phyloP scores from a whole-genome alignment of 1,284 basidiomycete genomes.

The Fomitopsis palustris region DNA sequence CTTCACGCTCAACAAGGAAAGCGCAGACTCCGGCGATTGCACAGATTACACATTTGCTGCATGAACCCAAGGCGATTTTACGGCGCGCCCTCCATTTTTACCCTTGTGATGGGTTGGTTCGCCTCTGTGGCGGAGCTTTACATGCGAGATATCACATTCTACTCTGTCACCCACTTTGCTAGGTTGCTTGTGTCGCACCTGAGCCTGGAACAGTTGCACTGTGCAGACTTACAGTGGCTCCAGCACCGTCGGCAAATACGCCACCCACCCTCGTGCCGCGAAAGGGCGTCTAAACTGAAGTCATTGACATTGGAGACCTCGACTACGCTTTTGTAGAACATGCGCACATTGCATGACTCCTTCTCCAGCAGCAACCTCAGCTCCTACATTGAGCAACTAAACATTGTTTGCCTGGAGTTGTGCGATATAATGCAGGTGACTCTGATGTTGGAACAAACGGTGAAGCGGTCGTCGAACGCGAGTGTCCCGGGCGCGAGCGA shows the following conservation, averaged over 20 bases:
- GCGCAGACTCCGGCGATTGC: background rate
- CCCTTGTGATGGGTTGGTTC: background rate
- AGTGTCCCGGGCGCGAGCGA: too few relatives aligned
- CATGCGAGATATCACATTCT: background rate
- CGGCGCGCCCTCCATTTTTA: background rate
- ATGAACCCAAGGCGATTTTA: background rate
- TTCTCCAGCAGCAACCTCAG: background rate
- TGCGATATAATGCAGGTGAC: background rate
- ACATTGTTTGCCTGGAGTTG: background rate
- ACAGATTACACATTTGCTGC: background rate
- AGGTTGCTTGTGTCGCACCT: background rate
- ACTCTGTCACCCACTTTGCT: background rate
- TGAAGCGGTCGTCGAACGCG: too few relatives aligned
- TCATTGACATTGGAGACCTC: background rate
- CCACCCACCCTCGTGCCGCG: background rate
- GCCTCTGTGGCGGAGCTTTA: background rate
- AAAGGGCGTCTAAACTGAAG: background rate
- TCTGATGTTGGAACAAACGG: too few relatives aligned
- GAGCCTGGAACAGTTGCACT: background rate
- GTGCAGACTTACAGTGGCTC: background rate
- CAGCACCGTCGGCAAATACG: background rate
- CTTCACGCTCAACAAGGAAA: background rate
- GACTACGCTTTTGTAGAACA: background rate
- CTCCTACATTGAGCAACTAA: background rate
- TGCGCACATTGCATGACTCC: background rate